Conservation (phyloP, 345 rosid genomes). For the Brassica juncea region DNA sequence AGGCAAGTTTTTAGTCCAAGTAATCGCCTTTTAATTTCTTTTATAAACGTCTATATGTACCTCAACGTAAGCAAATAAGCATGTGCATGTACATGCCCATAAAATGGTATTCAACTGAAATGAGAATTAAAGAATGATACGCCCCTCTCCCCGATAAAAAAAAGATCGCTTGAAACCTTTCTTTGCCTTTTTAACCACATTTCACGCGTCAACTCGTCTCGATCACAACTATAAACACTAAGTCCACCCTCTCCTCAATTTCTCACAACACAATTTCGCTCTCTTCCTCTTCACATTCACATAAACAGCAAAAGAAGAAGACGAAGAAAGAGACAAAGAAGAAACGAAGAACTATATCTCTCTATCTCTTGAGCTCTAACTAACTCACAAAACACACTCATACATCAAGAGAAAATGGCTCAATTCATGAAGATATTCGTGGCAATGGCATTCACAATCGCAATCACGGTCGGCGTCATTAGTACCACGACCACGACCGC, state of each 20-base stretch:
- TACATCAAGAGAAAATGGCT: slow-evolving; percentile 42
- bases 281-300: slow-evolving; percentile 13
- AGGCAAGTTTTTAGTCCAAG: background rate
- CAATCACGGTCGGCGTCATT: slow-evolving; percentile 50
- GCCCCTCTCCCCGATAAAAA: slow-evolving; percentile 36
- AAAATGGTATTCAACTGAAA: slow-evolving; percentile 4
- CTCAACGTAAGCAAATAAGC: slow-evolving; percentile 36
- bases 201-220: slow-evolving; percentile 64
- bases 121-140: background rate
- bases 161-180: slow-evolving; percentile 37
- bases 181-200: slow-evolving; percentile 42
- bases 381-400: background rate
- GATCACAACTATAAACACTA: slow-evolving; percentile 48
- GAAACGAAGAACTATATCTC: slow-evolving; percentile 6
- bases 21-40: background rate
- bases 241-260: slow-evolving; percentile 37
- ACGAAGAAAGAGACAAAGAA: slow-evolving; percentile 11
- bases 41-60: slow-evolving; percentile 16
- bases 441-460: slow-evolving; percentile 50
- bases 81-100: slow-evolving; percentile 33
- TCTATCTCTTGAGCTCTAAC: background rate
- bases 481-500: slow-evolving; percentile 30
- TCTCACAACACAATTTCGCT: slow-evolving; percentile 20
- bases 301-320: slow-evolving; percentile 9
- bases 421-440: slow-evolving; percentile 34